Percentiles rank a stretch among this genome's conserved stretches.
These are phyloP conservation scores for apple (Malus domestica) DNA, from an alignment of 306 rosid species.

Conservation along the genomic window DNA sequence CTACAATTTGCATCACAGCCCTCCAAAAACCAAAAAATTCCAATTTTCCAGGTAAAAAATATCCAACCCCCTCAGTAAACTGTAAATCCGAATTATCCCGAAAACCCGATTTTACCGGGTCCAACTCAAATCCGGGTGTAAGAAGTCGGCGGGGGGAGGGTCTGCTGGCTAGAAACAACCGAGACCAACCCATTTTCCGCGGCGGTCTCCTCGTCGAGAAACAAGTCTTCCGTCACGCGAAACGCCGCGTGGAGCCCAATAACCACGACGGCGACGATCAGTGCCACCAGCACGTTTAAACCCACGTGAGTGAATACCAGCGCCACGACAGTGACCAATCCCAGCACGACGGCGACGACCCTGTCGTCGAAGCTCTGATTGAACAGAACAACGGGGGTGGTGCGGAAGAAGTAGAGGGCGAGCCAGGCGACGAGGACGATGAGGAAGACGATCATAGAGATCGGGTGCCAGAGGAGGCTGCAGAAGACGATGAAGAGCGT, in stretches of 20 bases:
- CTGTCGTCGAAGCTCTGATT: conserved; percentile 26
- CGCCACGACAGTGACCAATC: conserved; percentile 32
- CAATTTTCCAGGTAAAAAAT: not conserved
- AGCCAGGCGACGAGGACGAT: conserved; percentile 32
- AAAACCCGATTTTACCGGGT: not conserved
- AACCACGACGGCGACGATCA: conserved; percentile 26
- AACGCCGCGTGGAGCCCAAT: conserved; percentile 46
- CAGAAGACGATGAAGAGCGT: conserved; percentile 39
- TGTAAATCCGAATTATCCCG: not conserved
- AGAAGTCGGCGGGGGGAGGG: not conserved
- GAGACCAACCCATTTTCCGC: conserved; percentile 38
- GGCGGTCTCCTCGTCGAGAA: conserved; percentile 34
- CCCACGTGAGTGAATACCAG: conserved; percentile 43
- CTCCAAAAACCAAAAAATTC: not conserved
- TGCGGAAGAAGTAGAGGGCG: conserved; percentile 38
- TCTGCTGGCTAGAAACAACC: conserved; percentile 27
- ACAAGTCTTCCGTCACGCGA: conserved; percentile 41
- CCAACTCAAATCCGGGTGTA: conserved; percentile 16
- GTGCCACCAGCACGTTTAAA: conserved; percentile 35
- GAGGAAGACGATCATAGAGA: conserved; percentile 42
- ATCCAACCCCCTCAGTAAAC: not conserved
- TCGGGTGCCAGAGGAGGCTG: conserved; percentile 50
- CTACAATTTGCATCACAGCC: not conserved
- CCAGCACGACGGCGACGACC: conserved; percentile 18
- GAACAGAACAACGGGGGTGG: conserved; percentile 25